Base-by-base conservation (phyloP, 495 filamentous ascomycete genomes). In the Penicillium antarcticum region DNA sequence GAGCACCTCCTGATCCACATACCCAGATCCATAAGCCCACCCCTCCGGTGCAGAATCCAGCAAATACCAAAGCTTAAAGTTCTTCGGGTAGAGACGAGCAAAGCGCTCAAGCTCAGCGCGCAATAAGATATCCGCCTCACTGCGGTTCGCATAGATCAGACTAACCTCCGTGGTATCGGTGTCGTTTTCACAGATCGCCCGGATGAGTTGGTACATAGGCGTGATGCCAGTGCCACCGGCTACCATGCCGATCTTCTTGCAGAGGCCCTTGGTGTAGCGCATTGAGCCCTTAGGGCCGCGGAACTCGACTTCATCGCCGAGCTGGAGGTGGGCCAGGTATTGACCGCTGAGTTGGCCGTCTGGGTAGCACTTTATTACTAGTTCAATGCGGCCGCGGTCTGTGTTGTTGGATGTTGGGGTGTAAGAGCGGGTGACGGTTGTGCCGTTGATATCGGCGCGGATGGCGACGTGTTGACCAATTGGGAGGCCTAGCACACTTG, bases 191-290 rank as follows among this genome's bases (percentile, higher is more conserved):
- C 76, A 75, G 26, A 82, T 81, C 26, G 73, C 73, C 14, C 73
- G 72, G 48, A 80, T 72, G 17, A 81, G 53, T 51, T 77, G 76
- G 62, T 71, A 82, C 73, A 80, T 79, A 10, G 80, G 80, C 21
- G 80, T 83, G 41, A 83, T 80, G 8, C 80, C 80, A 0, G 79
- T 78, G 3, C 80, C 80, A 39, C 79, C 79, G 4, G 76, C 79
- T 12, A 81, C 56, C 65, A 80, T 72, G 13, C 76, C 70, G 29
- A 81, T 67, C 24, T 60, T 59, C 43, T 66, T 63, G 45, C 62
- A 65, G 9, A 67, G 61, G 13, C 60, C 65, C 21, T 60, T 66
- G 10, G 46, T 53, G 41, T 79, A 76, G 12, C 64, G 56, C 69
- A 77, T 74, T 7, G 71, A 67, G 31, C 76, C 76, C 42, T 76